Evolutionary conservation across 176 grass and related monocot genomes (phyloP).

Genomic region (Avena atlantica): DNA sequence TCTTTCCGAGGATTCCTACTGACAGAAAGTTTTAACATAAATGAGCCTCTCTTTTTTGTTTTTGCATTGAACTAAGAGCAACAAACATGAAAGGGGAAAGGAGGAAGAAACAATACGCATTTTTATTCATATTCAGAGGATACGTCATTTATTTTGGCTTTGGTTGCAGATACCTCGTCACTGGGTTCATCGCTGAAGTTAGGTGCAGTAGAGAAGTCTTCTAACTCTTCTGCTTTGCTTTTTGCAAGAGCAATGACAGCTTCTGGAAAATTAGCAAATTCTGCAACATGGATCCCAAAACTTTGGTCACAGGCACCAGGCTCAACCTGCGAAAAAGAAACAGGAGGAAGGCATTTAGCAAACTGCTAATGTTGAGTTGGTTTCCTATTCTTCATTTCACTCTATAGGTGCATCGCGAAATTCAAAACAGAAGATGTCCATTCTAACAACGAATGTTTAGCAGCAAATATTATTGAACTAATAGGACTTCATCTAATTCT

Average conservation of each 20-base stretch:
- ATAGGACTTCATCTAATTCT: neutral
- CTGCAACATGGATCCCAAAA: conserved; percentile 98
- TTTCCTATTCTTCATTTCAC: neutral
- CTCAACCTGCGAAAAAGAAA: conserved; percentile 78
- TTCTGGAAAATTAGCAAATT: conserved; percentile 98
- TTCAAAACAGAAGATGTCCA: neutral
- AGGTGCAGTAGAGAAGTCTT: conserved; percentile 82
- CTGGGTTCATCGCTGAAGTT: conserved; percentile 46
- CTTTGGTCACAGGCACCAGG: conserved; percentile 95
- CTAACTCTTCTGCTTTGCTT: conserved; percentile 94
- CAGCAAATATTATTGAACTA: neutral
- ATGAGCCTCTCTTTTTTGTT: neutral
- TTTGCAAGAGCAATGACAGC: conserved; percentile 82
- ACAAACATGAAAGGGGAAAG: neutral
- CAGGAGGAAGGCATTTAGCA: conserved; percentile 14
- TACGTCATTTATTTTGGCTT: conserved; percentile 13
- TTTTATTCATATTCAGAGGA: conserved; percentile 27
- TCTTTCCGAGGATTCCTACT: neutral
- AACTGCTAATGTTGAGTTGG: conserved; percentile 22
- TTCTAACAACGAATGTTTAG: neutral
- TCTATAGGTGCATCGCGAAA: neutral
- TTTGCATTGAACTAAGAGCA: conserved; percentile 14
- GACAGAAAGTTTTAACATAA: conserved; percentile 1
- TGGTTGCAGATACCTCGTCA: conserved; percentile 67
- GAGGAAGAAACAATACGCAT: neutral